Evolutionary conservation across 1,284 basidiomycete genomes (phyloP), one percentile per base, ranked within the genome.

Genomic region (Amylostereum chailletii): DNA sequence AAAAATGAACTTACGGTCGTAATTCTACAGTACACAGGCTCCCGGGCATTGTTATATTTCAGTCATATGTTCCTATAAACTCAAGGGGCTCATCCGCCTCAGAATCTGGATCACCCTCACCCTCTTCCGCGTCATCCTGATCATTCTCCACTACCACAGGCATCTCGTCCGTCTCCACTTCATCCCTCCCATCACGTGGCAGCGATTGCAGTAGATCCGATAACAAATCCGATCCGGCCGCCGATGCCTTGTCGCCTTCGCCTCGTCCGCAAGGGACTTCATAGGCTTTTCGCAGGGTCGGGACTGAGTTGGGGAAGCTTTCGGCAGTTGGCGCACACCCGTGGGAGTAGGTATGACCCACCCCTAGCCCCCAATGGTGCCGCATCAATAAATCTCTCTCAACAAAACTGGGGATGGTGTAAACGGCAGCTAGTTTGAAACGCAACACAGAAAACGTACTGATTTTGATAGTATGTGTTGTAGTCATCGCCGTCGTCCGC

Each of bases 321-420:
- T 42, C 27, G 7, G 40, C 40, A 7, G 10, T 26, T 7, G 10
- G 40, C 10, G 45, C 45, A 34, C 47, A 3, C 7, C 31, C 30
- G 5, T 45, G n/a, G 6, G 11, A 19, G 37, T 50, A 40, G 10
- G 26, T 41, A 40, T 60, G 58, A 2, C 58, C 58, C 29, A 58
- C 45, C 4, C 57, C 57, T 32, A 40, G 40, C 11, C 57, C 58
- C 26, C 46, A 19, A 19, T 19, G 34, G 45, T 53, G 56, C 8
- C 57, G 49, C 48, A 60, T 51, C 19, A 52, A 32, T 54, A 60
- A 54, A 34, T 60, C 57, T 3, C 57, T 46, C 48, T 60, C 57
- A 33, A 53, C 50, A 34, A 51, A 57, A 9, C 55, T 60, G 10
- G 51, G 29, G 27, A 26, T 8, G 8, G 8, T 50, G 36, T 11